Evolutionary conservation across 2,329 filamentous ascomycete species (phyloP), one percentile per base, ranked within the genome.

Genomic region (Colletotrichum trifolii): DNA sequence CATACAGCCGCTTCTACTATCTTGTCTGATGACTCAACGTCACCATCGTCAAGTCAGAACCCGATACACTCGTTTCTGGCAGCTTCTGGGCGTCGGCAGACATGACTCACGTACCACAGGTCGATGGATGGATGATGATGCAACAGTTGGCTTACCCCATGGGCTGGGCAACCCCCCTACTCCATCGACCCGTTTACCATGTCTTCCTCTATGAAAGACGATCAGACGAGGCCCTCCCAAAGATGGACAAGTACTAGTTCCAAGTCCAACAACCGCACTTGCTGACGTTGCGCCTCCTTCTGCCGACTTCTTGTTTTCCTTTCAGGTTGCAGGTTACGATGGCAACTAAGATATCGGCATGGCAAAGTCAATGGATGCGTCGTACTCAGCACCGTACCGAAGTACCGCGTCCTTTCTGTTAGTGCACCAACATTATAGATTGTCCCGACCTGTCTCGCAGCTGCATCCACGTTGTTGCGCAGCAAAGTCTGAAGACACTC

Each of bases 241-340:
- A 76, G 40, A 75, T 76, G 34, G 71, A 75, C 42, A 77, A 75
- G 42, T 75, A 74, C 49, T 83, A 82, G 82, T 82, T 78, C 53
- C 75, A 77, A 39, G 17, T 2, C 17, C 2, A 17, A 17, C 71
- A 76, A 35, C 73, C 78, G 2, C 80, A 84, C 69, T 73, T 84
- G 0, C 69, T 83, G 10, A 69, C 74, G 15, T 72, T 84, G 13
- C 83, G 84, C 59, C 67, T 82, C 3, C 69, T 83, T 34, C 74
- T 84, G 0, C 66, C 82, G 6, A 71, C 83, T 2, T 81, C 81
- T n/a, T 67, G 9, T 34, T 66, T 10, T 67, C 66, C 35, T 67
- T 63, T 0, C 54, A 56, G 15, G 63, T 65, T 2, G 54, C 55
- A n/a, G 66, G 66, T 4, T 67, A 62, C 8, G 66, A 67, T 45